Conservation (phyloP, 176 grass and related monocot genomes). For the Musa acuminata region DNA sequence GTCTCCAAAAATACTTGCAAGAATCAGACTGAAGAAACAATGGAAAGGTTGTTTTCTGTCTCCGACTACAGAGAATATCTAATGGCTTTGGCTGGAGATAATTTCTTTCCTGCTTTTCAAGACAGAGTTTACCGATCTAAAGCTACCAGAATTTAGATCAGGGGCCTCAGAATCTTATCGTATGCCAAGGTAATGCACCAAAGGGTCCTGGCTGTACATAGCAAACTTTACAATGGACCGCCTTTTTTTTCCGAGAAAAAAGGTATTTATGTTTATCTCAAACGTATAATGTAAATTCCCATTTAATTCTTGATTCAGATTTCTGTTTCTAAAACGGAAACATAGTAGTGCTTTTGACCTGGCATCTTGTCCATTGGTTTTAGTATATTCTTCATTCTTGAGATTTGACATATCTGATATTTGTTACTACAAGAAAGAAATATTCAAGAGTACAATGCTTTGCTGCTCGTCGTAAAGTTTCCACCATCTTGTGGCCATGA, state of each 20-base stretch:
- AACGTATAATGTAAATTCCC: neutral
- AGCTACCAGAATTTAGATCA: neutral
- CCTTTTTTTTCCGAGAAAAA: neutral
- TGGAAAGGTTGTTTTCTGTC: neutral
- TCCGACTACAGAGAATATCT: neutral
- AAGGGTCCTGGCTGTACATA: neutral
- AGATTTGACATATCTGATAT: neutral
- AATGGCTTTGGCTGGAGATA: neutral
- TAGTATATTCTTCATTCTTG: neutral
- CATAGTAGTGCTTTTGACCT: neutral
- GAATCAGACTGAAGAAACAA: neutral
- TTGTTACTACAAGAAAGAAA: neutral
- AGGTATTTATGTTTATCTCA: neutral
- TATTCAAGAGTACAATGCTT: neutral
- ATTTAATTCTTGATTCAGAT: neutral
- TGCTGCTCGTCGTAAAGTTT: neutral
- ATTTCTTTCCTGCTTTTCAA: neutral
- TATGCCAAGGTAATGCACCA: neutral
- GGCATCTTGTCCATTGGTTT: neutral
- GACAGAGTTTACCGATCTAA: neutral
- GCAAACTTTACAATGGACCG: neutral
- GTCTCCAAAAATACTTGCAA: neutral
- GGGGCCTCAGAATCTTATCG: neutral
- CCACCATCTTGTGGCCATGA: too few relatives aligned
- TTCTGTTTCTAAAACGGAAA: neutral